A percentile compares a stretch with the other conserved stretches of the same genome.
phyloP scores from a whole-genome alignment of 2,329 filamentous ascomycete genomes.

The Scleromitrula shiraiana region DNA sequence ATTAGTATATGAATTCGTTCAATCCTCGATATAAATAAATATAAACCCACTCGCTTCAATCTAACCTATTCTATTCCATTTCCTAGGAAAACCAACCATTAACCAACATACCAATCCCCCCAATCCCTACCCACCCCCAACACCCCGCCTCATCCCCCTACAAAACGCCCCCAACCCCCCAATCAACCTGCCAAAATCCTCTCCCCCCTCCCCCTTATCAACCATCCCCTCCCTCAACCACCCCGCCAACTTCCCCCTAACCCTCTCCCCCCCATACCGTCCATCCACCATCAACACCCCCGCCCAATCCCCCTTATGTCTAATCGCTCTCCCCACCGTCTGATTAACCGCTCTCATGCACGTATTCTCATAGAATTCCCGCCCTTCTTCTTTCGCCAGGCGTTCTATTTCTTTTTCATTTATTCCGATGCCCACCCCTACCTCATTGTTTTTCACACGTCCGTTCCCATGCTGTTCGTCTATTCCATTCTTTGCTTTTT shows the following conservation, averaged over 20 bases:
- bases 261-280: slow-evolving; percentile 66
- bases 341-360: slow-evolving; percentile 98
- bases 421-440: background rate
- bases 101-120: too few relatives aligned
- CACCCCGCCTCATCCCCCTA: slow-evolving; percentile 26
- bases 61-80: too few relatives aligned
- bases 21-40: too few relatives aligned
- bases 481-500: slow-evolving; percentile 12
- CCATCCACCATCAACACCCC: slow-evolving; percentile 79
- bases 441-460: too few relatives aligned
- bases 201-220: slow-evolving; percentile 22
- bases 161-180: slow-evolving; percentile 51
- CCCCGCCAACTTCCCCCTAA: slow-evolving; percentile 71
- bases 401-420: slow-evolving; percentile 32
- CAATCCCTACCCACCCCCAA: too few relatives aligned
- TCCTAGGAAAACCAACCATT: too few relatives aligned
- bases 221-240: slow-evolving; percentile 74
- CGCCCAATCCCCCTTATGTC: slow-evolving; percentile 83
- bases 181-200: slow-evolving; percentile 48
- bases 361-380: slow-evolving; percentile 86
- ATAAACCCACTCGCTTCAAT: too few relatives aligned
- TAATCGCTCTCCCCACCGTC: slow-evolving; percentile 85
- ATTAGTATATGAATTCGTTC: too few relatives aligned
- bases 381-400: slow-evolving; percentile 46
- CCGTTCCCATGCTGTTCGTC: too few relatives aligned